Conservation (phyloP, 2,329 filamentous ascomycete species). For the Apiospora saccharicola region DNA sequence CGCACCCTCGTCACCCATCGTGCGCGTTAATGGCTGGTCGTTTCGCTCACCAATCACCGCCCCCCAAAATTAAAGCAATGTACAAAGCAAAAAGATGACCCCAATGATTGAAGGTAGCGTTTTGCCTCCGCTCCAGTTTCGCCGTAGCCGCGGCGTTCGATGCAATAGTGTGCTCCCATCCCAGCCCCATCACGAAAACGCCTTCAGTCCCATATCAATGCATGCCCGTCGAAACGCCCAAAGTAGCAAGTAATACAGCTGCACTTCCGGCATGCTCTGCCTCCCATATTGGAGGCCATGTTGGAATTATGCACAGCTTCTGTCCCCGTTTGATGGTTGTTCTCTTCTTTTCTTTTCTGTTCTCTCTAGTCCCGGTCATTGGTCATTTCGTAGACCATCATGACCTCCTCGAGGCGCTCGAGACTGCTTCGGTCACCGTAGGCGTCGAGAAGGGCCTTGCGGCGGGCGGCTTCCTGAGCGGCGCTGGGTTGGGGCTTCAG, state of each 20-base stretch:
- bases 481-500: slow-evolving; percentile 11
- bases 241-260: not conserved
- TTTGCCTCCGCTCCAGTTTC: not conserved
- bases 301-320: not conserved
- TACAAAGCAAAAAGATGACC: not conserved
- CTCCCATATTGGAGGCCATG: not conserved
- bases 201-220: slow-evolving; percentile 1
- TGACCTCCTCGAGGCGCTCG: slow-evolving; percentile 26
- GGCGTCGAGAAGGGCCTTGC: slow-evolving; percentile 25
- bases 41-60: not conserved
- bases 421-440: slow-evolving; percentile 27
- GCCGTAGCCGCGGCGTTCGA: slow-evolving; percentile 10
- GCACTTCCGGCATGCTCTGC: not conserved
- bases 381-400: slow-evolving; percentile 26
- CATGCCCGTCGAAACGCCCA: not conserved
- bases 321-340: not conserved
- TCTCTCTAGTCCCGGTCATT: not conserved
- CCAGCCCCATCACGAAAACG: not conserved
- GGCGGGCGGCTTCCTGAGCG: slow-evolving; percentile 15
- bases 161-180: not conserved
- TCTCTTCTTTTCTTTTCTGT: too few relatives aligned
- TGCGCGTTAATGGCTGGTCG: not conserved
- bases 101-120: not conserved
- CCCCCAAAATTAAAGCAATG: not conserved
- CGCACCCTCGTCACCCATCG: not conserved